Conservation (phyloP, 2,329 filamentous ascomycete species). For the Tolypocladium inflatum region DNA sequence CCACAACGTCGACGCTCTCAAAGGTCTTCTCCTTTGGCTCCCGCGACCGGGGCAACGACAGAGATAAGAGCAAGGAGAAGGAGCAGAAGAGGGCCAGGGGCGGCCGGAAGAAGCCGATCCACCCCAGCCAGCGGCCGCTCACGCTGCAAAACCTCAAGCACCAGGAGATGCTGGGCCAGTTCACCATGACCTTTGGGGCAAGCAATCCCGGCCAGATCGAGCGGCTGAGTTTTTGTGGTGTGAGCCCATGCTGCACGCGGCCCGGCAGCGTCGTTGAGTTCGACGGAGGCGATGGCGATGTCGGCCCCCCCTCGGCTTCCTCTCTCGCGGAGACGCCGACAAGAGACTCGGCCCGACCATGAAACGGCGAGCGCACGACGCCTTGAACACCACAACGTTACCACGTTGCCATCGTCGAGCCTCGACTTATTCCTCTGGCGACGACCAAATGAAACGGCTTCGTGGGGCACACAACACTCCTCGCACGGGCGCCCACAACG, state of each 20-base stretch:
- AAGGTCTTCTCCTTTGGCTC: constrained; percentile 21
- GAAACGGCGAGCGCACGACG: constrained; percentile 1
- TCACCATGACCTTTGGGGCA: constrained; percentile 36
- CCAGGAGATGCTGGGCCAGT: constrained; percentile 35
- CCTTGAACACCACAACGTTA: not conserved
- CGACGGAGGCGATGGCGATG: constrained; percentile 11
- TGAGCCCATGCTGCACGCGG: constrained; percentile 36
- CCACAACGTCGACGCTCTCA: constrained; percentile 17
- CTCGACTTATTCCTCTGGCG: not conserved
- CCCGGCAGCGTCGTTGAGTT: constrained; percentile 24
- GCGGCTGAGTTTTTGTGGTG: constrained; percentile 21
- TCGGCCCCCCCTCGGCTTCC: not conserved
- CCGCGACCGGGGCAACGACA: constrained; percentile 8
- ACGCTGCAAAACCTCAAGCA: constrained; percentile 35
- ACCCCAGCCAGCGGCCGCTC: constrained; percentile 35
- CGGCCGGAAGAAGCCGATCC: constrained; percentile 17
- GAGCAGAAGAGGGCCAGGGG: constrained; percentile 9
- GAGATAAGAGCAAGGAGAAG: constrained; percentile 13
- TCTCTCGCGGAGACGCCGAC: constrained; percentile 5
- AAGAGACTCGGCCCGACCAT: constrained; percentile 8
- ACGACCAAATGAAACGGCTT: not conserved
- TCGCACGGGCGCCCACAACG: not conserved
- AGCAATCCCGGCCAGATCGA: constrained; percentile 22
- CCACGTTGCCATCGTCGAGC: not conserved
- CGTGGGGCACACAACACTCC: not conserved